Evolutionary conservation across 345 rosid genomes (phyloP).

Genomic region (Pugionium dolabratum): DNA sequence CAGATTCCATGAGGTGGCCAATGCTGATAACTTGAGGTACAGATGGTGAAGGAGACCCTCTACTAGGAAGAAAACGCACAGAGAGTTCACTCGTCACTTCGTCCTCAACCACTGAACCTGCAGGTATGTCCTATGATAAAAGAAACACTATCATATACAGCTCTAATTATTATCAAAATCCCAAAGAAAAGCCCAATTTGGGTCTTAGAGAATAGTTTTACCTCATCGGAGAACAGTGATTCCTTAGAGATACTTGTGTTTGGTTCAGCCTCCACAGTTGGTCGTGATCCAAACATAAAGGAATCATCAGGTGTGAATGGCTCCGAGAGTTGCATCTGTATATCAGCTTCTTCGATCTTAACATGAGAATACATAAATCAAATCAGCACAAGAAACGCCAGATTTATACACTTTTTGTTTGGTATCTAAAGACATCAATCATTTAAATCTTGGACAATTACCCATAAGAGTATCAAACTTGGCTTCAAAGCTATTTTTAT

Average conservation of each 20-base stretch:
- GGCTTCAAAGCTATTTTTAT: too few relatives aligned
- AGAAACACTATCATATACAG: slow-evolving; percentile 12
- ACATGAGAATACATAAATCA: background rate
- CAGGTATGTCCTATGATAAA: slow-evolving; percentile 58
- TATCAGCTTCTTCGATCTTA: slow-evolving; percentile 63
- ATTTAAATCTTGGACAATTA: background rate
- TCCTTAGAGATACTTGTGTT: slow-evolving; percentile 62
- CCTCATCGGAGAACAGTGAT: slow-evolving; percentile 86
- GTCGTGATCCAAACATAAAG: slow-evolving; percentile 63
- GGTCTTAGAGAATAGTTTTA: slow-evolving; percentile 36
- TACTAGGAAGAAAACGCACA: slow-evolving; percentile 57
- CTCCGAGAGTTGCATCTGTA: slow-evolving; percentile 65
- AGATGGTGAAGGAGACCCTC: slow-evolving; percentile 63
- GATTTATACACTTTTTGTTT: background rate
- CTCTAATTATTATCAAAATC: background rate
- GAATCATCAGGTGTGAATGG: slow-evolving; percentile 88
- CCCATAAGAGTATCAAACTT: background rate
- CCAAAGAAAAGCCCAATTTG: slow-evolving; percentile 5
- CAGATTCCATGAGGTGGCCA: slow-evolving; percentile 92
- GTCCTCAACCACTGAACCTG: slow-evolving; percentile 58
- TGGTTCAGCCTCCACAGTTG: slow-evolving; percentile 49
- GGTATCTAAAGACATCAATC: background rate
- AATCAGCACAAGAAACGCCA: slow-evolving; percentile 26
- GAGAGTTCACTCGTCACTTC: slow-evolving; percentile 78
- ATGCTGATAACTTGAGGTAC: slow-evolving; percentile 72